Percentiles rank a stretch among this genome's conserved stretches.
phyloP scores from a whole-genome alignment of 2,329 filamentous ascomycete species.

The Colletotrichum brevisporum region DNA sequence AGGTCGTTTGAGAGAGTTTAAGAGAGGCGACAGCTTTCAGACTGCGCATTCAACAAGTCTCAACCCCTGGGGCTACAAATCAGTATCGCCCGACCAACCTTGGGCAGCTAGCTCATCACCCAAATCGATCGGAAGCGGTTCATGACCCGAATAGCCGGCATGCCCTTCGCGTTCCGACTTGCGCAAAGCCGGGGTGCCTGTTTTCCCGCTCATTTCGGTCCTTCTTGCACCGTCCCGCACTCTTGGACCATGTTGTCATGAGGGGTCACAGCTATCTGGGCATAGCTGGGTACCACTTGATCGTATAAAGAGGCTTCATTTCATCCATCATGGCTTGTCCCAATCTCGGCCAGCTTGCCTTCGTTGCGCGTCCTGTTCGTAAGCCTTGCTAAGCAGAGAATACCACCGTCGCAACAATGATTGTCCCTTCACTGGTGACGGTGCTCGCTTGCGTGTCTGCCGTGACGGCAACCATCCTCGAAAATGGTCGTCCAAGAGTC shows the following conservation, averaged over 20 bases:
- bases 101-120: no score
- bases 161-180: neutral
- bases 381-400: neutral
- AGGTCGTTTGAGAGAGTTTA: no score
- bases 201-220: slow-evolving; percentile 35
- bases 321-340: neutral
- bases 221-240: slow-evolving; percentile 23
- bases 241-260: slow-evolving; percentile 5
- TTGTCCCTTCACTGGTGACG: slow-evolving; percentile 25
- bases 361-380: neutral
- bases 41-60: no score
- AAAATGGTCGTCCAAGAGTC: slow-evolving; percentile 57
- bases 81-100: no score
- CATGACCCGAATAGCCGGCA: slow-evolving; percentile 28
- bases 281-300: neutral
- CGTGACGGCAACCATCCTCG: slow-evolving; percentile 51
- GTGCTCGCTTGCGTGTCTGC: slow-evolving; percentile 43
- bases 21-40: no score
- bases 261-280: slow-evolving; percentile 22
- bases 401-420: slow-evolving; percentile 10
- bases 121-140: slow-evolving; percentile 3
- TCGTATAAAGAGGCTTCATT: slow-evolving; percentile 11
- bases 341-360: neutral
- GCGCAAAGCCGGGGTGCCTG: neutral
- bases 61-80: no score